phyloP scores from a whole-genome alignment of 495 filamentous ascomycete species.

The Tuber magnatum region DNA sequence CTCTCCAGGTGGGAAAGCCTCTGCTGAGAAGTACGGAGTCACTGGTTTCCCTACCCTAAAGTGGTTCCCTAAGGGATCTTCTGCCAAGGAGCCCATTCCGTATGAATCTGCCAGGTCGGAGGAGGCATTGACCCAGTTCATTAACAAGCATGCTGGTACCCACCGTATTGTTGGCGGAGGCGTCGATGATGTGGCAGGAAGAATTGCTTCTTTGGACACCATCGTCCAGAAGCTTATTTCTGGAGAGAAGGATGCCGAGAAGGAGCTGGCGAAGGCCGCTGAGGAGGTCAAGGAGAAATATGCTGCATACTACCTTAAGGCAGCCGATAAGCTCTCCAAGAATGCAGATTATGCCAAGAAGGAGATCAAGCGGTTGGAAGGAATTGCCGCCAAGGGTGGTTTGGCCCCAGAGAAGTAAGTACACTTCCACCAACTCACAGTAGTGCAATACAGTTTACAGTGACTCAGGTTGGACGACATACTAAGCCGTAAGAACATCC shows the following conservation, averaged over 20 bases:
- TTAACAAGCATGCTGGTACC: conserved; percentile 86
- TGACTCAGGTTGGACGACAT: conserved; percentile 64
- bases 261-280: conserved; percentile 63
- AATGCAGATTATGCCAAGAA: conserved; percentile 73
- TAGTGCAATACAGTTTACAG: conserved; percentile 14
- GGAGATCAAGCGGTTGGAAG: conserved; percentile 73
- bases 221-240: conserved; percentile 62
- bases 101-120: conserved; percentile 77
- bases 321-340: conserved; percentile 71
- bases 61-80: conserved; percentile 89
- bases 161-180: conserved; percentile 76
- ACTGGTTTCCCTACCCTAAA: conserved; percentile 92
- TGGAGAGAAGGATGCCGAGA: conserved; percentile 52
- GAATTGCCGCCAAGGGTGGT: conserved; percentile 75
- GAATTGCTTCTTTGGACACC: conserved; percentile 65
- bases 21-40: conserved; percentile 69
- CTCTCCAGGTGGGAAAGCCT: conserved; percentile 49
- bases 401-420: conserved; percentile 65
- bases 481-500: conserved; percentile 76
- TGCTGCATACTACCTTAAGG: conserved; percentile 88
- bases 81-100: conserved; percentile 50
- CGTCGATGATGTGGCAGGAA: conserved; percentile 72
- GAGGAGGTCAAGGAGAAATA: conserved; percentile 67
- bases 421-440: neutral
- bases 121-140: conserved; percentile 65